Percentiles rank a stretch among this genome's conserved stretches.
Evolutionary conservation across 331 rosid genomes (phyloP).

Genomic region (Erythrophleum ivorense): DNA sequence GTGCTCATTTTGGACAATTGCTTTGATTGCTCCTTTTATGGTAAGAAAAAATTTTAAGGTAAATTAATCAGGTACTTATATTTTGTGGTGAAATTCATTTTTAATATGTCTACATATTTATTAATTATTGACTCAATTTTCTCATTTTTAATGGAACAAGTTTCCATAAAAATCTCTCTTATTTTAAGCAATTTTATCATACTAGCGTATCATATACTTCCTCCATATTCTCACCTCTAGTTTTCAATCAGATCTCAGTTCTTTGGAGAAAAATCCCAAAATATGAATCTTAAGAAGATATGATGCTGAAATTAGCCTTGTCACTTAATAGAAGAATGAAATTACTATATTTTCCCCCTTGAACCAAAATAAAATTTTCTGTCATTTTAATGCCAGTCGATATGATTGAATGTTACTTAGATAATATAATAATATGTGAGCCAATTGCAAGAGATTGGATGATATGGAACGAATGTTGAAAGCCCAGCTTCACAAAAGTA

Average conservation of each 20-base stretch:
- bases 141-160: no score
- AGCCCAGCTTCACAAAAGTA: slow-evolving; percentile 27
- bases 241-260: neutral
- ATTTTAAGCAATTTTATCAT: no score
- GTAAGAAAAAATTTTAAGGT: neutral
- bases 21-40: neutral
- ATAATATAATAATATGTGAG: neutral
- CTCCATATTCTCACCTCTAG: neutral
- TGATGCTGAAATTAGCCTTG: neutral
- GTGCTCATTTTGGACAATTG: neutral
- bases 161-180: no score
- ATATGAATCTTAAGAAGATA: neutral
- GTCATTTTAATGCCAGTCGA: neutral
- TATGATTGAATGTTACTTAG: neutral
- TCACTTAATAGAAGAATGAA: neutral
- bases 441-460: slow-evolving; percentile 32
- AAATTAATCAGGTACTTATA: neutral
- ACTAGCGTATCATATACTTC: neutral
- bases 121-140: no score
- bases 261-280: slow-evolving; percentile 1
- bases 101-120: no score
- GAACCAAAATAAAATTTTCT: neutral
- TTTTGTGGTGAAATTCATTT: neutral
- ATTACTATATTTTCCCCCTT: neutral
- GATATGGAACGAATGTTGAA: slow-evolving; percentile 7